A percentile compares a stretch with the other conserved stretches of the same genome.
These are phyloP conservation scores for Poronia punctata DNA, from an alignment of 495 filamentous ascomycete species.

Conservation along the genomic window DNA sequence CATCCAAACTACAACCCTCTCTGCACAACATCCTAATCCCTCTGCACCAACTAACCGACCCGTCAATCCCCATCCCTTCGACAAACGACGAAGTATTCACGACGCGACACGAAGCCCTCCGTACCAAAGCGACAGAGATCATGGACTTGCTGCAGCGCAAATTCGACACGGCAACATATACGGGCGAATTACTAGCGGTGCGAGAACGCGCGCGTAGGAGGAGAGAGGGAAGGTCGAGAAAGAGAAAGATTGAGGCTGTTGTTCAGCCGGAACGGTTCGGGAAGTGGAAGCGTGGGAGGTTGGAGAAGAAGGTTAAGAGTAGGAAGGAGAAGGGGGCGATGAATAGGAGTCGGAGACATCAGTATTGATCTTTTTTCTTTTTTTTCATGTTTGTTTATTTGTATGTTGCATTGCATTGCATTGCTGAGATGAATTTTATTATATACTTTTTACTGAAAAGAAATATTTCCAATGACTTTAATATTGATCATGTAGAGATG, in stretches of 20 bases:
- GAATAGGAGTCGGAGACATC: conserved; percentile 62
- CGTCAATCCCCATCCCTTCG: conserved; percentile 60
- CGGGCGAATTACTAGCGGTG: conserved; percentile 58
- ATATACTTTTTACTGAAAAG: no score
- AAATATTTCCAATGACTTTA: no score
- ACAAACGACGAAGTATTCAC: conserved; percentile 61
- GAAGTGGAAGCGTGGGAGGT: conserved; percentile 74
- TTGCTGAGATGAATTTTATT: no score
- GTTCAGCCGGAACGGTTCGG: conserved; percentile 70
- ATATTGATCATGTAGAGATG: no score
- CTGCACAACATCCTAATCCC: conserved; percentile 66
- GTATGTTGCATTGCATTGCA: no score
- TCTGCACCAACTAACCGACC: conserved; percentile 76
- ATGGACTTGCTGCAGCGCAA: conserved; percentile 72
- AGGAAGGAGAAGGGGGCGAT: conserved; percentile 68
- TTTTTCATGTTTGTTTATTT: no score
- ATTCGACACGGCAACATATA: conserved; percentile 73
- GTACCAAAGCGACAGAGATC: conserved; percentile 61
- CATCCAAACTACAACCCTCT: conserved; percentile 49
- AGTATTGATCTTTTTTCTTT: conserved; percentile 22
- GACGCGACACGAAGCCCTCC: conserved; percentile 57
- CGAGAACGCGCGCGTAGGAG: conserved; percentile 59
- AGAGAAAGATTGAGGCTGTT: conserved; percentile 82
- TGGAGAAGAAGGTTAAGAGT: conserved; percentile 75
- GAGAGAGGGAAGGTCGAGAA: conserved; percentile 64